These are phyloP conservation scores for Phytophthora cactorum DNA, from an alignment of 352 stramenopile genomes.

Conservation along the genomic window DNA sequence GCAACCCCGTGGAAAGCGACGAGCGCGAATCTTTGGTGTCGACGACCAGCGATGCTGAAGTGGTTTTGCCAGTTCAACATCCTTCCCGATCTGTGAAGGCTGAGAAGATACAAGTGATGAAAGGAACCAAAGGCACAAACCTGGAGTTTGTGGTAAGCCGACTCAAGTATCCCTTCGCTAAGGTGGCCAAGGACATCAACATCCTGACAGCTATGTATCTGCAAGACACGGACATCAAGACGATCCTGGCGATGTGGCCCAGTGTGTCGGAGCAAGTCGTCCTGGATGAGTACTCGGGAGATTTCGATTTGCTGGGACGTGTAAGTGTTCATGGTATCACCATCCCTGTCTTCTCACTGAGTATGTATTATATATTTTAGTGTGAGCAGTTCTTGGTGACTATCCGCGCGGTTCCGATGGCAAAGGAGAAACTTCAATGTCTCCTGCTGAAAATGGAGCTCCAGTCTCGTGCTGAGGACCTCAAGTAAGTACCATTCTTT, in stretches of 20 bases:
- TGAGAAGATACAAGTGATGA: constrained; percentile 26
- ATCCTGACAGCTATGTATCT: constrained; percentile 37
- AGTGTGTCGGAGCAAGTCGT: constrained; percentile 28
- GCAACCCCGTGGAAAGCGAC: background rate
- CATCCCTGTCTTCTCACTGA: background rate
- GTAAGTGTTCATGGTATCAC: constrained; percentile 17
- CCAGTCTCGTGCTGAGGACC: constrained; percentile 22
- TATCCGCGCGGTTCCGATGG: constrained; percentile 26
- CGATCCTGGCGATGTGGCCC: constrained; percentile 42
- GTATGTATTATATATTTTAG: constrained; percentile 12
- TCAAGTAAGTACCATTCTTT: constrained; percentile 22
- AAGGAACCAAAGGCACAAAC: constrained; percentile 31
- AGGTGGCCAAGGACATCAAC: constrained; percentile 33
- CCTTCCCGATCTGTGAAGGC: constrained; percentile 5
- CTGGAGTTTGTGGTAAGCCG: constrained; percentile 30
- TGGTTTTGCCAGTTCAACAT: background rate
- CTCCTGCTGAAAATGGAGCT: constrained; percentile 38
- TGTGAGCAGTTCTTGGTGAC: constrained; percentile 39
- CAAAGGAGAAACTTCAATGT: constrained; percentile 39
- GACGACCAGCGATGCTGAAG: background rate
- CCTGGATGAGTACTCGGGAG: constrained; percentile 30
- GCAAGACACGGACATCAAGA: constrained; percentile 34
- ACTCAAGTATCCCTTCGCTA: constrained; percentile 20
- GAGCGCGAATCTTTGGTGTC: constrained; percentile 9
- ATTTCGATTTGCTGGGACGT: constrained; percentile 20